Evolutionary conservation across 2,329 filamentous ascomycete genomes (phyloP).

Genomic region (Exophiala spinifera): DNA sequence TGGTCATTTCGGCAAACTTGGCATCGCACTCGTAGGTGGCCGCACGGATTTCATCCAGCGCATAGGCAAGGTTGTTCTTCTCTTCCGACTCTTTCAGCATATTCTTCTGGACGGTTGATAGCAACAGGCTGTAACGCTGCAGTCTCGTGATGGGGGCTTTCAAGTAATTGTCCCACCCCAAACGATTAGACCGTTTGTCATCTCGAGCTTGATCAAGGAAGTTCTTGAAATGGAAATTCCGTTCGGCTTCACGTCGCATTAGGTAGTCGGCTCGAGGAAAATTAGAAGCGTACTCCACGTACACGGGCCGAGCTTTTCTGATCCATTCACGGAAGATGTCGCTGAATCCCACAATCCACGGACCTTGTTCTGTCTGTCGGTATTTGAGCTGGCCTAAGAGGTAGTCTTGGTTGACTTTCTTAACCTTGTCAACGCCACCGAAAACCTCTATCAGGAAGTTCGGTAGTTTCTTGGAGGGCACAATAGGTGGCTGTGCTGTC

Average conservation of each 20-base stretch:
- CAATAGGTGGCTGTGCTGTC: slow-evolving; percentile 71
- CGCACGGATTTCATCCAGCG: slow-evolving; percentile 85
- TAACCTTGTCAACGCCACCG: slow-evolving; percentile 82
- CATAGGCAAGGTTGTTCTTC: slow-evolving; percentile 75
- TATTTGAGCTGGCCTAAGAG: slow-evolving; percentile 93
- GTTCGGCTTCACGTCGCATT: slow-evolving; percentile 77
- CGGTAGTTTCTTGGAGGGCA: slow-evolving; percentile 71
- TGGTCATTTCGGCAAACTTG: slow-evolving; percentile 86
- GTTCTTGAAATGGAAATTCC: slow-evolving; percentile 79
- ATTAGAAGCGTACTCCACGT: slow-evolving; percentile 85
- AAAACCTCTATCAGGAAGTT: slow-evolving; percentile 85
- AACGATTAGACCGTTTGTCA: slow-evolving; percentile 73
- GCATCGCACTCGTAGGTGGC: slow-evolving; percentile 89
- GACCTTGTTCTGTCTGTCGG: slow-evolving; percentile 91
- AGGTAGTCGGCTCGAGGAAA: slow-evolving; percentile 82
- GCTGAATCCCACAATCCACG: slow-evolving; percentile 90
- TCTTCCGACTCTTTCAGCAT: slow-evolving; percentile 84
- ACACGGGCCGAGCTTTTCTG: slow-evolving; percentile 81
- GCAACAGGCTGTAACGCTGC: slow-evolving; percentile 81
- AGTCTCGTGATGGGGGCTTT: slow-evolving; percentile 90
- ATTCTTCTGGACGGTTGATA: slow-evolving; percentile 79
- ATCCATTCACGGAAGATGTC: slow-evolving; percentile 99
- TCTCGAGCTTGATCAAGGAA: slow-evolving; percentile 79
- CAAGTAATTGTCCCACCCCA: slow-evolving; percentile 92
- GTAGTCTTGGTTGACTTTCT: slow-evolving; percentile 88